These are phyloP conservation scores for Citrullus mucosospermus DNA, from an alignment of 306 rosid species.

Conservation along the genomic window DNA sequence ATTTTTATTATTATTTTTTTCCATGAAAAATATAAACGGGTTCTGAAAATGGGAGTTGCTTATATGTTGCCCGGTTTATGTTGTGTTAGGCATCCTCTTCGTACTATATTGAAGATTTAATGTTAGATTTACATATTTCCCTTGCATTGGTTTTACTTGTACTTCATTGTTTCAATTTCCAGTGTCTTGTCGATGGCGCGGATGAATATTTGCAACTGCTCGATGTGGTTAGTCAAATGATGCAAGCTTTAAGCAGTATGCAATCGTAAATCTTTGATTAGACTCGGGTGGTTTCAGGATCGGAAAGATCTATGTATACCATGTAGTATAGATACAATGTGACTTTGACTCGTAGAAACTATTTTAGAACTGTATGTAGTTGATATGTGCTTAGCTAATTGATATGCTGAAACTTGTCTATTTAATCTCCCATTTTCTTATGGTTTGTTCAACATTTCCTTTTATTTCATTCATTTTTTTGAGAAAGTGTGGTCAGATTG, in stretches of 20 bases:
- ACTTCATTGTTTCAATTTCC: constrained; percentile 17
- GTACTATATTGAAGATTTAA: background rate
- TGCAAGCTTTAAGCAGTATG: constrained; percentile 55
- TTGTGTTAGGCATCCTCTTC: background rate
- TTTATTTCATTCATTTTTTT: too few relatives aligned
- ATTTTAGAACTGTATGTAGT: background rate
- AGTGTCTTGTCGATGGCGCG: constrained; percentile 80
- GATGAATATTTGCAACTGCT: constrained; percentile 92
- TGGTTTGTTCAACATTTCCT: background rate
- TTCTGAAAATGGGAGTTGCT: background rate
- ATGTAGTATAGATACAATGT: background rate
- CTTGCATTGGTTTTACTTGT: background rate
- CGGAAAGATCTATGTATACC: background rate
- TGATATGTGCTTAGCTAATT: background rate
- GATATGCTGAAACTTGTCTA: background rate
- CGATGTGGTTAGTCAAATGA: constrained; percentile 55
- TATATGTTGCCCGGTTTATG: background rate
- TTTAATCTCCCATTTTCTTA: background rate
- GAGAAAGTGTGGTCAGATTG: too few relatives aligned
- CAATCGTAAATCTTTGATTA: constrained; percentile 32
- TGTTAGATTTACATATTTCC: background rate
- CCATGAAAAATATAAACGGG: background rate
- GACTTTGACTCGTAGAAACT: background rate
- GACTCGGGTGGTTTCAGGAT: background rate
- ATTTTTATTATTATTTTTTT: background rate